Percentiles rank a stretch among this genome's conserved stretches.
These are phyloP conservation scores for Gossypium gossypioides DNA, from an alignment of 441 rosid genomes.

Conservation along the genomic window DNA sequence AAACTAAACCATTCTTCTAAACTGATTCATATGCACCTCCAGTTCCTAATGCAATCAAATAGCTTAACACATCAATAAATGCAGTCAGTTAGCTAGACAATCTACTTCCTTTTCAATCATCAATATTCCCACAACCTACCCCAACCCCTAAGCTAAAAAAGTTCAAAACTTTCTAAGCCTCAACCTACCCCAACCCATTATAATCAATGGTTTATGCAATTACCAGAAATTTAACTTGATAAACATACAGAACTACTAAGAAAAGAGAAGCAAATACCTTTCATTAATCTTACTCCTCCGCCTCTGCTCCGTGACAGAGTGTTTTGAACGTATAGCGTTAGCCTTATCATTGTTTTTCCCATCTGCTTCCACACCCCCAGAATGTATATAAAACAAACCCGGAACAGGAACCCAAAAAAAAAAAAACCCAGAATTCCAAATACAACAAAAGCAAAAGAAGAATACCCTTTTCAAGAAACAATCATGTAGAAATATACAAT, in stretches of 20 bases:
- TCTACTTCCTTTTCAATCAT: not conserved
- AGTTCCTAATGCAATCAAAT: not conserved
- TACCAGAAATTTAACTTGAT: not conserved
- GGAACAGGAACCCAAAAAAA: slow-evolving; percentile 2
- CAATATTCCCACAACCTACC: not conserved
- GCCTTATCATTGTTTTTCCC: slow-evolving; percentile 59
- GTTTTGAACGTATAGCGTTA: slow-evolving; percentile 55
- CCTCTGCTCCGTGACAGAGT: slow-evolving; percentile 62
- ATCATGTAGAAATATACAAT: not conserved
- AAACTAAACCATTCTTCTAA: not conserved
- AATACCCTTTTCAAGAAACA: slow-evolving; percentile 6
- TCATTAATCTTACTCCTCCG: slow-evolving; percentile 69
- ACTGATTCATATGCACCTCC: not conserved
- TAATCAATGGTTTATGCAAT: not conserved
- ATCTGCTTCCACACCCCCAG: slow-evolving; percentile 33
- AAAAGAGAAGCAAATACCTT: slow-evolving; percentile 28
- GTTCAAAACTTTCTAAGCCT: slow-evolving; percentile 1
- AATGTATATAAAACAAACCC: not conserved
- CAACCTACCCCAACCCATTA: not conserved
- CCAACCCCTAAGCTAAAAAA: not conserved
- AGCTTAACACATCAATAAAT: not conserved
- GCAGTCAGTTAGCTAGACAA: not conserved
- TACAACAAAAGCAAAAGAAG: slow-evolving; percentile 8
- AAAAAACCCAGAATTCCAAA: slow-evolving; percentile 1
- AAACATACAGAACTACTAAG: not conserved